These are phyloP conservation scores for Kwoniella pini DNA, from an alignment of 768 basidiomycete species.

Conservation along the genomic window DNA sequence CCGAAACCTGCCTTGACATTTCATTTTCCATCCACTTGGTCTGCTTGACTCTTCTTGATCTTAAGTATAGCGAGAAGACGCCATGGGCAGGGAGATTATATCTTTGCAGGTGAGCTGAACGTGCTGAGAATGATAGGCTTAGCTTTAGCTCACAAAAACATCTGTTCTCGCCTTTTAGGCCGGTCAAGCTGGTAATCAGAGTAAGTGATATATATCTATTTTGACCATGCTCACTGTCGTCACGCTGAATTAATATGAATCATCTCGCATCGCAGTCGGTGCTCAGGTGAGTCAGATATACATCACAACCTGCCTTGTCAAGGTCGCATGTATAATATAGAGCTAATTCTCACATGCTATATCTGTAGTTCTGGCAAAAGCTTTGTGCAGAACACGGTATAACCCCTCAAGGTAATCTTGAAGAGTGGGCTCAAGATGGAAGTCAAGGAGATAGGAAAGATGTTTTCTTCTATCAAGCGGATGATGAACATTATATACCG, in stretches of 20 bases:
- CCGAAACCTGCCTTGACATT: too few relatives aligned
- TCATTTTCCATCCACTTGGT: too few relatives aligned
- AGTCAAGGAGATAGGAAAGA: conserved; percentile 84
- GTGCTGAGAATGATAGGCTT: neutral
- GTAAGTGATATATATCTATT: conserved; percentile 57
- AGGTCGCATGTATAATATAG: neutral
- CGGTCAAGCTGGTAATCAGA: conserved; percentile 91
- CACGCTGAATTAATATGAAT: too few relatives aligned
- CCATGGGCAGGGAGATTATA: conserved; percentile 56
- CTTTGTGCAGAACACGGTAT: conserved; percentile 98
- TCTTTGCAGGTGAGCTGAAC: conserved; percentile 51
- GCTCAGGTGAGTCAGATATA: conserved; percentile 59
- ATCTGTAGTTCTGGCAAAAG: conserved; percentile 83
- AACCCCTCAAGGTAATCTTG: conserved; percentile 88
- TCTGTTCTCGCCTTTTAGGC: conserved; percentile 58
- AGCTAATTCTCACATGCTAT: neutral
- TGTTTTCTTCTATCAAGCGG: conserved; percentile 99
- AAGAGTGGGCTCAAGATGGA: conserved; percentile 94
- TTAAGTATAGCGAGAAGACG: neutral
- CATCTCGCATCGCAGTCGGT: conserved; percentile 83
- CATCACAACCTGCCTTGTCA: neutral
- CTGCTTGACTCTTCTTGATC: neutral
- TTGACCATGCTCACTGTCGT: neutral
- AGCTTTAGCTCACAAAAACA: neutral
- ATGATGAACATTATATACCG: conserved; percentile 98